Base-by-base conservation (phyloP, 352 stramenopile species). In the Pythium monospermum region DNA sequence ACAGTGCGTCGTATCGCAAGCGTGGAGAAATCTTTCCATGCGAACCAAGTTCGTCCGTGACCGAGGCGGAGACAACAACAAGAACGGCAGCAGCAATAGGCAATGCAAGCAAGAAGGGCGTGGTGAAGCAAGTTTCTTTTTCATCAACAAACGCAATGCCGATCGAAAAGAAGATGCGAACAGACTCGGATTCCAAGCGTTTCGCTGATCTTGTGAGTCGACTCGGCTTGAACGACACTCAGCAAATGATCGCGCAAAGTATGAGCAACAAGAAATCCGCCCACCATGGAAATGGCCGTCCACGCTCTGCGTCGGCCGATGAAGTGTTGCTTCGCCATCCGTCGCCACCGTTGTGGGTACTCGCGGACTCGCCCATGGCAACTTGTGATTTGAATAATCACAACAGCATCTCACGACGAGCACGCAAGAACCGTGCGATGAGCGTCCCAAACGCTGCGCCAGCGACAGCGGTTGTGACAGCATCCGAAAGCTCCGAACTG, bases 401-500 rank as follows among this genome's bases (percentile, higher is more conserved):
- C 35, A 43, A 35, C 16, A 41, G 39, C 6, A 6, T 32, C 25
- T 41, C n/a, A 3, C 38, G 50, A 36, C 35, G 41, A 37, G 49
- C 46, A 2, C 37, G 51, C 16, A 67, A 67, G 41, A 25, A 67
- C 30, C 47, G 59, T 13, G 38, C 59, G 8, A 61, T 67, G 59
- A 67, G 59, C 27, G 59, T 59, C 3, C 59, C 59, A 8, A 61
- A 61, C 21, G 45, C 50, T 6, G 28, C 50, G 4, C 32, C 47
- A 5, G 18, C 25, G 1, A 39, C 31, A 11, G 18, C 46, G 12
- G 45, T 53, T 2, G 2, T 25, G 12, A 21, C 49, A 2, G 25
- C 44, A n/a, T 41, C 45, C 6, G 23, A 49, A 33, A 70, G 66
- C 16, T 80, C 64, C 13, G 69, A 79, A 31, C 28, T 87, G 16